Evolutionary conservation across 257 asterid species (phyloP).

Genomic region (Solanum medicagineum): DNA sequence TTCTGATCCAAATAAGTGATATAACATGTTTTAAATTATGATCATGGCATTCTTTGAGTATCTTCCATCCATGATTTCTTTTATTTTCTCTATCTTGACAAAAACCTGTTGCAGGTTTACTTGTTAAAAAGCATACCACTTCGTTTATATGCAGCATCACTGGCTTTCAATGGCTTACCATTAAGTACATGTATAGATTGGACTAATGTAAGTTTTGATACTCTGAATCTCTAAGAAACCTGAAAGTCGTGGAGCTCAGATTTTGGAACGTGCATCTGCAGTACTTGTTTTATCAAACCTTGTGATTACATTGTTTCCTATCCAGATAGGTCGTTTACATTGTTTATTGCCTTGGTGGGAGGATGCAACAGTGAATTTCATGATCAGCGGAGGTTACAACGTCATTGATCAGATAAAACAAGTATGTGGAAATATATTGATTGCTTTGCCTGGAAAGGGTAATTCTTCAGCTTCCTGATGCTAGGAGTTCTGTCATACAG

Average conservation of each 20-base stretch:
- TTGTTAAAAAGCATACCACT: slow-evolving; percentile 54
- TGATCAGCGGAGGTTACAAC: slow-evolving; percentile 84
- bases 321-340: slow-evolving; percentile 77
- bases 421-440: slow-evolving; percentile 13
- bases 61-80: not conserved
- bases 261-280: not conserved
- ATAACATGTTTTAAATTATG: not conserved
- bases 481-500: slow-evolving; percentile 18
- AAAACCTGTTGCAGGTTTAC: slow-evolving; percentile 31
- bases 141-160: slow-evolving; percentile 53
- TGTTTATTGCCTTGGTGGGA: slow-evolving; percentile 94
- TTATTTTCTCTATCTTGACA: not conserved
- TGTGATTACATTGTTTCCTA: not conserved
- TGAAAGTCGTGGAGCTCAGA: not conserved
- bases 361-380: slow-evolving; percentile 79
- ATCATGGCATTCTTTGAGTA: not conserved
- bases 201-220: slow-evolving; percentile 51
- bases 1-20: not conserved
- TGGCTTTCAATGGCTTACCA: slow-evolving; percentile 43
- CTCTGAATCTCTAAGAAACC: not conserved
- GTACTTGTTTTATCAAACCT: not conserved
- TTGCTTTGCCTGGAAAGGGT: not conserved
- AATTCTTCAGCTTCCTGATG: not conserved
- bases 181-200: slow-evolving; percentile 56
- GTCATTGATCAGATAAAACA: slow-evolving; percentile 42